Evolutionary conservation across 495 filamentous ascomycete species (phyloP).

Genomic region (Astrothelium subdiscretum): DNA sequence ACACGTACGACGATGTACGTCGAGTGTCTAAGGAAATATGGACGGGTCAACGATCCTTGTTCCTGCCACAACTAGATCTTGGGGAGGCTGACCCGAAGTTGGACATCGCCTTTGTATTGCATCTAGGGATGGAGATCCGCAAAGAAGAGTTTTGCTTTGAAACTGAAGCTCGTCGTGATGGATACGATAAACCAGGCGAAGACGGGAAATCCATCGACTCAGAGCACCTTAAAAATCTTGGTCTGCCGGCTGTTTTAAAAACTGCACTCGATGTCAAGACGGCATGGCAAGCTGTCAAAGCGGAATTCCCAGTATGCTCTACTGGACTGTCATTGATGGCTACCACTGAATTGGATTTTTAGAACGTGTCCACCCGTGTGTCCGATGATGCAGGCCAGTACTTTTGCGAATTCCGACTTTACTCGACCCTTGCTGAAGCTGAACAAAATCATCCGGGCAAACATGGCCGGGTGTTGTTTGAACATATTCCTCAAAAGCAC

Average conservation of each 20-base stretch:
- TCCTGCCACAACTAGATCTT: neutral
- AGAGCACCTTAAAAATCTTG: neutral
- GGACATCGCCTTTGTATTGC: neutral
- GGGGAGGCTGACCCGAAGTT: neutral
- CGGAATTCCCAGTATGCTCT: neutral
- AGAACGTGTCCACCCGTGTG: neutral
- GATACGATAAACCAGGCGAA: neutral
- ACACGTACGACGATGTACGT: neutral
- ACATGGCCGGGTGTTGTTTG: neutral
- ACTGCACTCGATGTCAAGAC: neutral
- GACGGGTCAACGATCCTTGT: neutral
- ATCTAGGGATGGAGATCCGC: neutral
- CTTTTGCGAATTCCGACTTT: neutral
- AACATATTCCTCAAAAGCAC: neutral
- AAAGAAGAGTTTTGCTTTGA: neutral
- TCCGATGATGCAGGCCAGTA: neutral
- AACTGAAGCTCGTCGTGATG: neutral
- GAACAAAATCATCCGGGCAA: neutral
- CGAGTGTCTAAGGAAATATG: neutral
- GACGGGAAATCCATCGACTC: neutral
- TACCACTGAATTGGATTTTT: neutral
- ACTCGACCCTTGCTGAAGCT: neutral
- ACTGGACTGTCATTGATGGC: neutral
- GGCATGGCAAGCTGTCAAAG: neutral
- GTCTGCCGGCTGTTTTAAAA: neutral